phyloP scores from a whole-genome alignment of 2,329 filamentous ascomycete species.

The Monilinia polystroma region DNA sequence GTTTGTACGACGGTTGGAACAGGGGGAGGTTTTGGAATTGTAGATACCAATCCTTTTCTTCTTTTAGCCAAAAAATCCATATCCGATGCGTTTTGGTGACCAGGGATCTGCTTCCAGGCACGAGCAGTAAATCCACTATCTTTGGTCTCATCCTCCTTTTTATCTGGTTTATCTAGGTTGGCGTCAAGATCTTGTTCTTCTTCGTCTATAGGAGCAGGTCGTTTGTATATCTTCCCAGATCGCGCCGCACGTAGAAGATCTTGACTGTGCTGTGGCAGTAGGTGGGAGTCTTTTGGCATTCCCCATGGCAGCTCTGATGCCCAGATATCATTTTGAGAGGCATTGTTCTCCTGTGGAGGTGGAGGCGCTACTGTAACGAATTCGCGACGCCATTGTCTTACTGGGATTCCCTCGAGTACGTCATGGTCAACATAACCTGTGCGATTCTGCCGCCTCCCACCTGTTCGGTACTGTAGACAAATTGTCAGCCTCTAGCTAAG shows the following conservation, averaged over 20 bases:
- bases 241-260: conserved; percentile 79
- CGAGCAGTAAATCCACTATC: conserved; percentile 55
- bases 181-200: conserved; percentile 55
- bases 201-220: conserved; percentile 60
- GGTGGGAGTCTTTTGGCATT: conserved; percentile 82
- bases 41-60: conserved; percentile 59
- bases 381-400: conserved; percentile 84
- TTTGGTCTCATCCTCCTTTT: conserved; percentile 55
- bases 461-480: conserved; percentile 35
- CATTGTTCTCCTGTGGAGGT: conserved; percentile 59
- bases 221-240: conserved; percentile 73
- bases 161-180: conserved; percentile 53
- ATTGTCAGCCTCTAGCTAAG: conserved; percentile 11
- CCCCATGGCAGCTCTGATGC: conserved; percentile 70
- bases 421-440: conserved; percentile 54
- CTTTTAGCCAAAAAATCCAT: conserved; percentile 60
- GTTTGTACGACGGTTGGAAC: conserved; percentile 69
- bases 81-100: conserved; percentile 54
- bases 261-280: conserved; percentile 76
- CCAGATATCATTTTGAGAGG: conserved; percentile 64
- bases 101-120: conserved; percentile 61
- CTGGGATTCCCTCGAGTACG: conserved; percentile 59
- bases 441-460: conserved; percentile 38
- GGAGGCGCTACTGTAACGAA: conserved; percentile 67
- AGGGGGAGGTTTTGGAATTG: conserved; percentile 50